Conservation (phyloP, 1,139 yeast genomes). For the Yamadazyma sp. region DNA sequence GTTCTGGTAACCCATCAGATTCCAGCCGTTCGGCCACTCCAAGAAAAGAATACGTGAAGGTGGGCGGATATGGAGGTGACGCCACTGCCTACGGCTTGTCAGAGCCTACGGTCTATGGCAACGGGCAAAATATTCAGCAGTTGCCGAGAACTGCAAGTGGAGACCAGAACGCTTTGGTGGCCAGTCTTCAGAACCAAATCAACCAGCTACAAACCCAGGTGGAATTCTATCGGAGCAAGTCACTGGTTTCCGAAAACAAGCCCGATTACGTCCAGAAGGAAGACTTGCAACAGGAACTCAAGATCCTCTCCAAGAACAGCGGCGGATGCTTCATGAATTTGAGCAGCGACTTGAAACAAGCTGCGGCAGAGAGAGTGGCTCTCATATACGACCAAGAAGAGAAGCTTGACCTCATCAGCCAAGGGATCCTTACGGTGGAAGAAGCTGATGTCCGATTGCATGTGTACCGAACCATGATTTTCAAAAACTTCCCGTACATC, state of each 20-base stretch:
- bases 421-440: conserved; percentile 45
- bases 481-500: conserved; percentile 53
- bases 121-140: too few relatives aligned
- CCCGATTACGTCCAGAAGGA: conserved; percentile 27
- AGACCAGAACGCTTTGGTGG: not conserved
- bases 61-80: too few relatives aligned
- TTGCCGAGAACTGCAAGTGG: not conserved
- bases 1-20: not conserved
- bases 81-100: too few relatives aligned
- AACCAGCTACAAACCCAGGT: conserved; percentile 22
- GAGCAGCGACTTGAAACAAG: conserved; percentile 33
- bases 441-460: conserved; percentile 52
- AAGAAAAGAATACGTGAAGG: not conserved
- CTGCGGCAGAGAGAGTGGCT: conserved; percentile 37
- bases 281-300: conserved; percentile 41
- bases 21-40: not conserved
- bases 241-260: conserved; percentile 11
- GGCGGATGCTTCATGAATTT: conserved; percentile 30
- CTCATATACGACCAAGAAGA: conserved; percentile 23
- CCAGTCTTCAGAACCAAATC: conserved; percentile 19
- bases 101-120: too few relatives aligned
- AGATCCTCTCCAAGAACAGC: conserved; percentile 30
- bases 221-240: conserved; percentile 8
- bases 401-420: conserved; percentile 44
- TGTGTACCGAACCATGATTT: conserved; percentile 41